These are phyloP conservation scores for Aspergillus eucalypticola DNA, from an alignment of 2,329 filamentous ascomycete genomes.

Conservation along the genomic window DNA sequence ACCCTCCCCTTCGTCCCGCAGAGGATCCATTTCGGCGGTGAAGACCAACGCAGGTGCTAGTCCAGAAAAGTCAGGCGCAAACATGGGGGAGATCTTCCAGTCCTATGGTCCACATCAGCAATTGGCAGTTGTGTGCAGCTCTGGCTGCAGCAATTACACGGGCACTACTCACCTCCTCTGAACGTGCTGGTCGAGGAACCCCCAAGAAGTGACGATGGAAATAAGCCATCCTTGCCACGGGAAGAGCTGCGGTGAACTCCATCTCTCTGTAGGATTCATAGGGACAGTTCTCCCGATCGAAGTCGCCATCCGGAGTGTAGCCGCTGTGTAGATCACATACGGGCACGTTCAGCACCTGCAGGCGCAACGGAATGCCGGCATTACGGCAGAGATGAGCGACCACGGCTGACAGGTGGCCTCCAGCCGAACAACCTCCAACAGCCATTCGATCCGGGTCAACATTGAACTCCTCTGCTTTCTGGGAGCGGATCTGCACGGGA, in stretches of 20 bases:
- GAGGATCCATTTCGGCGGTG: conserved; percentile 45
- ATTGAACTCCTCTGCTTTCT: conserved; percentile 37
- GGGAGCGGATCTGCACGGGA: conserved; percentile 29
- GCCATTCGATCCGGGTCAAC: conserved; percentile 37
- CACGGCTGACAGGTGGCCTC: conserved; percentile 43
- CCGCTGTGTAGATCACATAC: conserved; percentile 38
- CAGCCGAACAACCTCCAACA: conserved; percentile 44
- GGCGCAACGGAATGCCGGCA: conserved; percentile 34
- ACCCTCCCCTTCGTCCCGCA: conserved; percentile 45
- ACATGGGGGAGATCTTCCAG: conserved; percentile 47
- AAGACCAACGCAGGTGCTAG: conserved; percentile 43
- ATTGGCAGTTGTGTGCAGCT: neutral
- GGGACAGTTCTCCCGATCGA: conserved; percentile 38
- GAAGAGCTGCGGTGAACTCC: conserved; percentile 38
- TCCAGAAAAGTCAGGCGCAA: conserved; percentile 35
- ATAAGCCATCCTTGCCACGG: conserved; percentile 41
- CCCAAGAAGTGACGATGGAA: conserved; percentile 44
- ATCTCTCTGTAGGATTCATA: conserved; percentile 45
- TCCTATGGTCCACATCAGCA: conserved; percentile 30
- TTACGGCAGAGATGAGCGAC: conserved; percentile 42
- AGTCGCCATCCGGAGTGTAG: conserved; percentile 38
- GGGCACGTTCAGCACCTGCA: conserved; percentile 42
- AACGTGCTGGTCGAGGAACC: conserved; percentile 36
- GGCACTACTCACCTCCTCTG: conserved; percentile 33
- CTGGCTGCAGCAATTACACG: neutral